Base-by-base conservation (phyloP, 495 filamentous ascomycete species). In the Penicillium argentinense region DNA sequence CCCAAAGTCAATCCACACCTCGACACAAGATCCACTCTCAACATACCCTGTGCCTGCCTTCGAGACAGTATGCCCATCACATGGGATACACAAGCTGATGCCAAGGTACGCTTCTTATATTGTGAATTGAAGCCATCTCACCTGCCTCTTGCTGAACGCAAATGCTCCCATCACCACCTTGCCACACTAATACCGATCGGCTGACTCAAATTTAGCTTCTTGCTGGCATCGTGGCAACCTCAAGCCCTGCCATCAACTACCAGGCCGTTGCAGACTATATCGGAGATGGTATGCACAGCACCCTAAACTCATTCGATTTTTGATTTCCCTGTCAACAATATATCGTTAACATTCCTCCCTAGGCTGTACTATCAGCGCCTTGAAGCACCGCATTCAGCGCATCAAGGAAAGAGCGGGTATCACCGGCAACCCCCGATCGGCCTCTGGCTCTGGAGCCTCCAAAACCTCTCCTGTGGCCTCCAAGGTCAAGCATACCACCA, bases 311-410 rank as follows among this genome's bases (percentile, higher is more conserved):
- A 11, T 41, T 22, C 7, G 26, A 40, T 5, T 12, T 2, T 11
- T 13, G 2, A 12, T 8, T n/a, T 11, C 19, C 11, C 13, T 16
- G 11, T 13, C 9, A 14, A 6, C 4, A 40, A 17, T 9, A 23
- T 9, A 5, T 11, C 25, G 25, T 11, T 26, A 26, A 26, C n/a
- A 26, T 26, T 5, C 25, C 11, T 5, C 5, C 3, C 2, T 13
- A 55, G 52, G 19, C 5, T 45, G 42, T 42, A 47, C 46, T 0
- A 25, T 51, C 3, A 42, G 46, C 4, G 52, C 52, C 0, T 6
- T 55, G 6, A 49, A 46, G 21, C 52, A 55, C 25, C 47, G 52
- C 12, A 11, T 55, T 5, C 29, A 26, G 13, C 52, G 52, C 3
- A 25, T 55, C 14, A 47, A 39, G 21, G 42, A 45, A 3, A 37